phyloP scores from a whole-genome alignment of 2,329 filamentous ascomycete genomes.

The Esteya vermicola region DNA sequence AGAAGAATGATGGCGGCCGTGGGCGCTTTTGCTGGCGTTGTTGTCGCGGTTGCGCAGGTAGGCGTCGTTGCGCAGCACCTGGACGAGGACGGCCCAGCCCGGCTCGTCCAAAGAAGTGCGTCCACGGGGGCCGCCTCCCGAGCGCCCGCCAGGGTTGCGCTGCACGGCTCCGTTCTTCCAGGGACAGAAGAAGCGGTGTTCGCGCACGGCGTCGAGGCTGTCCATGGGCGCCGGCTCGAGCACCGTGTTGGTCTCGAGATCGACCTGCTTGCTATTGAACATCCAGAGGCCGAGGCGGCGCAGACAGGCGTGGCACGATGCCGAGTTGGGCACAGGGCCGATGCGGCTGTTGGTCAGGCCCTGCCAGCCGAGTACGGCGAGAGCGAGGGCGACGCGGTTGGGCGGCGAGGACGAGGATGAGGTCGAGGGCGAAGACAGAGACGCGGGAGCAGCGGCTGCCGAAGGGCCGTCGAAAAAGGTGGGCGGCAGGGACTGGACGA shows the following conservation, averaged over 20 bases:
- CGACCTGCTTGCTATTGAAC: conserved; percentile 63
- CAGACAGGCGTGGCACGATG: conserved; percentile 74
- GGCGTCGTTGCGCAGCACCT: conserved; percentile 43
- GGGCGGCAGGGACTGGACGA: conserved; percentile 33
- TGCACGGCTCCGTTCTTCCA: conserved; percentile 58
- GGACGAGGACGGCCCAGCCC: conserved; percentile 40
- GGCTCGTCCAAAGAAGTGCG: conserved; percentile 25
- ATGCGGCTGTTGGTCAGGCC: conserved; percentile 40
- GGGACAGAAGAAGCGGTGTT: conserved; percentile 74
- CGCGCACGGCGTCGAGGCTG: conserved; percentile 51
- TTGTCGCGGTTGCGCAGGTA: conserved; percentile 28
- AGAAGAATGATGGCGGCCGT: conserved; percentile 9
- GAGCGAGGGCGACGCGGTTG: conserved; percentile 48
- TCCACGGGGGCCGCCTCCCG: conserved; percentile 9
- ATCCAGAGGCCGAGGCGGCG: conserved; percentile 87
- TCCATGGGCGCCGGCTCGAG: conserved; percentile 48
- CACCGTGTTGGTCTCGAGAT: conserved; percentile 32
- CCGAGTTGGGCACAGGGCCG: conserved; percentile 53
- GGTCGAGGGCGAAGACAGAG: conserved; percentile 9
- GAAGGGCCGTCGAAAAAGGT: conserved; percentile 33
- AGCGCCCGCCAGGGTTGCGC: conserved; percentile 25
- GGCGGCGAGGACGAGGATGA: conserved; percentile 19
- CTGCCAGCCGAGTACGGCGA: conserved; percentile 67
- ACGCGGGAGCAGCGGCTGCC: conserved; percentile 7
- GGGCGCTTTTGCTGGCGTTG: conserved; percentile 17